Percentiles rank a stretch among this genome's conserved stretches.
Evolutionary conservation across 345 rosid species (phyloP).

Genomic region (Diplotaxis tenuifolia): DNA sequence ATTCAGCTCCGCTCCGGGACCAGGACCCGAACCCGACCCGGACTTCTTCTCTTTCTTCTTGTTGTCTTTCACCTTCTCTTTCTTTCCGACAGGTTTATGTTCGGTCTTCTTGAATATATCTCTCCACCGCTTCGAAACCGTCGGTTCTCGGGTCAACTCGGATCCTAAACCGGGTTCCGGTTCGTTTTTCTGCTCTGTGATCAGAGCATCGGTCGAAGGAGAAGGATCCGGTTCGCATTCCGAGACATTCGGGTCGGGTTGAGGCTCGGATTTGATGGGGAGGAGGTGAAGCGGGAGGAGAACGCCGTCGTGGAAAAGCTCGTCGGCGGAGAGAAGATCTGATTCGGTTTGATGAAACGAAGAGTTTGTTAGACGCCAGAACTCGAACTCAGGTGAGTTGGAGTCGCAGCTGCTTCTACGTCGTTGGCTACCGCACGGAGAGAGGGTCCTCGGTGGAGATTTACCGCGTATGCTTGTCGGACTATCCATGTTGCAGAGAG

Average conservation of each 20-base stretch:
- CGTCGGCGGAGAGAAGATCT: constrained; percentile 65
- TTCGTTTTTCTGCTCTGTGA: constrained; percentile 15
- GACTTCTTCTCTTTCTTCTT: constrained; percentile 39
- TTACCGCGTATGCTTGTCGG: constrained; percentile 28
- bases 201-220: constrained; percentile 6
- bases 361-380: constrained; percentile 60
- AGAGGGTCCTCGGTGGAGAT: constrained; percentile 31
- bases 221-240: constrained; percentile 26
- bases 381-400: constrained; percentile 73
- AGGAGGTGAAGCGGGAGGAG: constrained; percentile 60
- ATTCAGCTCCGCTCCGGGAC: background rate
- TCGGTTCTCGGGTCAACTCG: constrained; percentile 12
- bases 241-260: constrained; percentile 12
- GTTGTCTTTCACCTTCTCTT: constrained; percentile 40
- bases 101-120: constrained; percentile 60
- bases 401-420: constrained; percentile 39
- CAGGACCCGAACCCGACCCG: constrained; percentile 34
- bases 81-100: constrained; percentile 40
- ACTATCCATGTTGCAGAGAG: constrained; percentile 36
- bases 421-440: constrained; percentile 34
- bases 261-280: constrained; percentile 18
- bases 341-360: constrained; percentile 41
- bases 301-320: constrained; percentile 70
- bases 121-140: constrained; percentile 68
- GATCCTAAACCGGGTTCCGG: constrained; percentile 27